Base-by-base conservation (phyloP, 1,284 basidiomycete genomes). In the Puccinia hordei region DNA sequence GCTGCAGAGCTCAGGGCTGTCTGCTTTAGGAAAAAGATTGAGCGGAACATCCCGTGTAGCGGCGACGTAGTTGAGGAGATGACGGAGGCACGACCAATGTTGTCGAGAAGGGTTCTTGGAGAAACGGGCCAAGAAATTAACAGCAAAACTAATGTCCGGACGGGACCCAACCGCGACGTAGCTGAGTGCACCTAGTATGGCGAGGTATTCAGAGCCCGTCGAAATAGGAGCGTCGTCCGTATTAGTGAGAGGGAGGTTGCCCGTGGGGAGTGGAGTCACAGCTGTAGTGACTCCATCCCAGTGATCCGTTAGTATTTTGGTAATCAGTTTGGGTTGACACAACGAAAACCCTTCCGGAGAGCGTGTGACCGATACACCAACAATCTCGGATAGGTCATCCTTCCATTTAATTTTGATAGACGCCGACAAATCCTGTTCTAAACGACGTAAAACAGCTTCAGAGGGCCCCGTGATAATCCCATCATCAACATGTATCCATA, bases 101-200 rank as follows among this genome's bases (percentile, higher is more conserved):
- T n/a, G 2, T 1, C 41, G 22, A 3, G 41, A 30, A 4, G 74
- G 74, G 12, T 1, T 1, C 19, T 65, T 66, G 5, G 74, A 38
- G 51, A 65, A 55, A 1, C 63, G 41, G 3, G 74, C 74, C 5
- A 77, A 24, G 9, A 76, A 65, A n/a, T n/a, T n/a, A n/a, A n/a
- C n/a, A n/a, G n/a, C n/a, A n/a, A n/a, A n/a, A n/a, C n/a, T n/a
- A n/a, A 76, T 46, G 38, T 77, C 74, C 0, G 74, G 74, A 12
- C 74, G n/a, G 9, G 61, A 55, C 0, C 63, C 74, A 4, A 30
- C 24, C 22, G 41, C 2, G 0, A 77, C 8, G 49, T 77, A 77
- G 30, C 44, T 66, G 8, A 77, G 19, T n/a, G n/a, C n/a, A n/a
- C n/a, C n/a, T n/a, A n/a, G n/a, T n/a, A n/a, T n/a, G n/a, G n/a